Base-by-base conservation (phyloP, 176 grass and related monocot species). In the Triticum dicoccoides region DNA sequence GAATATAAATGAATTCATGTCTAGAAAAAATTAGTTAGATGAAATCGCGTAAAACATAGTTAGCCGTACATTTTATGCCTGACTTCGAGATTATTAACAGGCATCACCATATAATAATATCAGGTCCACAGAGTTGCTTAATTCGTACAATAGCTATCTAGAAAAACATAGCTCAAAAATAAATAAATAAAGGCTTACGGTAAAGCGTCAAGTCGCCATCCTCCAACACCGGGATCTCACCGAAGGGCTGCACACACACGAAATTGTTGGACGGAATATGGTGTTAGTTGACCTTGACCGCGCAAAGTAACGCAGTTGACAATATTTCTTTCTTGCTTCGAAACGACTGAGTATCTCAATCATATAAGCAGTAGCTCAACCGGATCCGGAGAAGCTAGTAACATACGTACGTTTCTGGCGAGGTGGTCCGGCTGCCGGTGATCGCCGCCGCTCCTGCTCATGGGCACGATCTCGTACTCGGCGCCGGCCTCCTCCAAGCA, bases 401-500 rank as follows among this genome's bases (percentile, higher is more conserved):
- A 71, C 9, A 2, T 20, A 30, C 69, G 18, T 88, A 93, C 92
- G 52, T 91, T 93, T 65, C 92, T 87, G 68, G 79, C 83, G 72
- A 94, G 89, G 86, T 86, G 74, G 44, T 84, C 86, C 0, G 92
- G 86, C 9, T 73, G 77, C 66, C 82, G 85, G 79, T 89, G 86
- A 37, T 94, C 92, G 68, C 83, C 86, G 38, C 78, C 41, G 67
- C 7, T 7, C 54, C 87, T 27, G 83, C 80, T 81, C 63, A 91
- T 86, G 0, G 89, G 68, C 11, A 91, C 79, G n/a, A 94, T 3
- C 79, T 94, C 89, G 18, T 94, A 94, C 37, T 89, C 67, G 1
- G 62, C 83, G 6, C 74, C 86, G 47, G 81, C 83, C 73, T 94
- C 92, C 86, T 94, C 92, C 12, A 94, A 62, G 69, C 83, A 86